Base-by-base conservation (phyloP, 179 eudicot species). In the Kewa caespitosa region DNA sequence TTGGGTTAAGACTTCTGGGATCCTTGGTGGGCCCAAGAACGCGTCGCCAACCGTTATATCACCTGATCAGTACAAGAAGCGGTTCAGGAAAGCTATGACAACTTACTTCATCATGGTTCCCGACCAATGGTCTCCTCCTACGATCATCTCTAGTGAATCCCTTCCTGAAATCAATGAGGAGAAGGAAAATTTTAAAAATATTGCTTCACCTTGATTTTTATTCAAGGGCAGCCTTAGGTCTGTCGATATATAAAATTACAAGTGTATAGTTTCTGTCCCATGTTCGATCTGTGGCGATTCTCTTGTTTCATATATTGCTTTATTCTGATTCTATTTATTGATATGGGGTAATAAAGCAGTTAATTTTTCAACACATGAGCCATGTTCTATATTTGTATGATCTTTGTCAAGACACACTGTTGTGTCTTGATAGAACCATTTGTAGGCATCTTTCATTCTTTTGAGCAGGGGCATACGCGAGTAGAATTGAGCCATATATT, bases 1-100 rank as follows among this genome's bases (percentile, higher is more conserved):
- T 25, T 94, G 97, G 97, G 98, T 92, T 67, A 94, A 92, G 84
- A 81, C 94, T n/a, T 89, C 98, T 0, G 98, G 97, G 67, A 89
- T 92, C 59, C 91, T 94, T 23, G 96, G 97, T 9, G 97, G 97
- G 6, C 89, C 96, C 17, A 94, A 84, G 82, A 92, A 94, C 25
- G 85, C 85, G 14, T 71, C 92, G 9, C 98, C 98, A 25, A 92
- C 97, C 3, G 96, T 94, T 12, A 92, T 94, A 38, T 94, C 98
- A 18, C 97, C 98, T 17, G 85, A 87, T 76, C 94, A 92, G 73
- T 94, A 94, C 87, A 92, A 94, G 88, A 92, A 86, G 78, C 85
- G 96, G 82, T 92, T 94, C 75, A 81, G 97, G 81, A 94, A 94
- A 84, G 97, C 97, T 10, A 92, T 94, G 97, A 75, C 98, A 9